Base-by-base conservation (phyloP, 1,284 basidiomycete species). In the Ceratobasidium sp. region DNA sequence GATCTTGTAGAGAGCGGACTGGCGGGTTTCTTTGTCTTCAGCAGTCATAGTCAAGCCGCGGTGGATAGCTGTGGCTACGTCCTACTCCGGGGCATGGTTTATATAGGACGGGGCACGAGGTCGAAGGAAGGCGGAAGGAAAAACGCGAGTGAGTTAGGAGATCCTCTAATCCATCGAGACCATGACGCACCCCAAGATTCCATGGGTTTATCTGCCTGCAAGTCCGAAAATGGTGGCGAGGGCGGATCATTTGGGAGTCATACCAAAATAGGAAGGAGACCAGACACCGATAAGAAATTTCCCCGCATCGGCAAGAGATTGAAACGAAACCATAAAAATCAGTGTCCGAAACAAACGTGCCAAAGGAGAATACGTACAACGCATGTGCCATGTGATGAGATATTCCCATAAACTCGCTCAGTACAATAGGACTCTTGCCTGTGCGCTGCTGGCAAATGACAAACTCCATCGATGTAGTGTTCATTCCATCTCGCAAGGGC, bases 361-460 rank as follows among this genome's bases (percentile, higher is more conserved):
- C 20, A 47, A 47, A 47, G 10, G 52, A 62, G 67, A 78, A 78
- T 52, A 80, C 77, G 73, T 91, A 86, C 52, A 95, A 82, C 10
- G 94, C 91, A 49, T 92, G 86, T 49, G 84, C 83, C 90, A 96
- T 93, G 72, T 91, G 87, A 75, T 90, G 90, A 57, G 91, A 92
- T 73, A 97, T 98, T 27, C 97, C 96, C 87, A 98, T 98, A 77
- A 99, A 99, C 80, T 99, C 96, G 76, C 92, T 94, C 52, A 99
- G 82, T 69, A 99, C 92, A 67, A 96, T 86, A 0, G 92, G 94
- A 67, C 90, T 93, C 80, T 88, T 89, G 77, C 73, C 87, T 54
- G 87, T 69, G 79, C 84, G 85, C 74, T 92, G 86, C 80, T 99
- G 96, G 67, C 94, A 95, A 71, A 98, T 90, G 54, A 97, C 92